phyloP scores from a whole-genome alignment of 108 stramenopile genomes.

The Mediolabrus comicus region DNA sequence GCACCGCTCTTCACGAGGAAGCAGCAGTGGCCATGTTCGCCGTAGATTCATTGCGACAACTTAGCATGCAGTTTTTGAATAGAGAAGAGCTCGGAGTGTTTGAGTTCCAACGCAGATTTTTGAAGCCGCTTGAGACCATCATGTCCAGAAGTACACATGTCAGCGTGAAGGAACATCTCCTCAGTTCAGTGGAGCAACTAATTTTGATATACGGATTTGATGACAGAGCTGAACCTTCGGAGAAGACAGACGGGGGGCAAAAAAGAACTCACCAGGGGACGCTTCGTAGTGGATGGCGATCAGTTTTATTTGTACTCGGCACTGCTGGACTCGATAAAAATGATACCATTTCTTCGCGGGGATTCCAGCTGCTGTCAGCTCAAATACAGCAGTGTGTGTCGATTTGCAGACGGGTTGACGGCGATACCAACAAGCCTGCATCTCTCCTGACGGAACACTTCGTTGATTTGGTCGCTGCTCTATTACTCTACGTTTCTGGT shows the following conservation, averaged over 20 bases:
- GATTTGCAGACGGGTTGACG: neutral
- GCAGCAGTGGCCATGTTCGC: slow-evolving; percentile 95
- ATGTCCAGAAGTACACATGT: slow-evolving; percentile 67
- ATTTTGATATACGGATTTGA: slow-evolving; percentile 74
- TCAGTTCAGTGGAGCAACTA: slow-evolving; percentile 91
- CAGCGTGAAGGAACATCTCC: slow-evolving; percentile 90
- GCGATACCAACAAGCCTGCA: slow-evolving; percentile 15
- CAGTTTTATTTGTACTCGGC: slow-evolving; percentile 88
- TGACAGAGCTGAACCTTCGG: slow-evolving; percentile 3
- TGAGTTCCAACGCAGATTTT: slow-evolving; percentile 95
- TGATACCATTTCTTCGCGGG: slow-evolving; percentile 68
- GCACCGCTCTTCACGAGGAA: slow-evolving; percentile 92
- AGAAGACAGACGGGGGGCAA: neutral
- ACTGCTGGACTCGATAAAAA: slow-evolving; percentile 81
- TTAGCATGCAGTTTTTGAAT: slow-evolving; percentile 93
- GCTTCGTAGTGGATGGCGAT: slow-evolving; percentile 93
- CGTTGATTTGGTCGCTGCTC: slow-evolving; percentile 89
- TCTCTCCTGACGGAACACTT: slow-evolving; percentile 79
- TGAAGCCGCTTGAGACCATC: slow-evolving; percentile 92
- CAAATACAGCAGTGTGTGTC: slow-evolving; percentile 57
- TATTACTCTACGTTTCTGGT: slow-evolving; percentile 86
- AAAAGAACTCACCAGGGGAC: slow-evolving; percentile 33
- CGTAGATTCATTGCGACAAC: slow-evolving; percentile 96
- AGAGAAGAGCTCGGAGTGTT: slow-evolving; percentile 93
- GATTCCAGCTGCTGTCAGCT: slow-evolving; percentile 62